Base-by-base conservation (phyloP, 768 basidiomycete species). In the Phanerodontia chrysosporium region DNA sequence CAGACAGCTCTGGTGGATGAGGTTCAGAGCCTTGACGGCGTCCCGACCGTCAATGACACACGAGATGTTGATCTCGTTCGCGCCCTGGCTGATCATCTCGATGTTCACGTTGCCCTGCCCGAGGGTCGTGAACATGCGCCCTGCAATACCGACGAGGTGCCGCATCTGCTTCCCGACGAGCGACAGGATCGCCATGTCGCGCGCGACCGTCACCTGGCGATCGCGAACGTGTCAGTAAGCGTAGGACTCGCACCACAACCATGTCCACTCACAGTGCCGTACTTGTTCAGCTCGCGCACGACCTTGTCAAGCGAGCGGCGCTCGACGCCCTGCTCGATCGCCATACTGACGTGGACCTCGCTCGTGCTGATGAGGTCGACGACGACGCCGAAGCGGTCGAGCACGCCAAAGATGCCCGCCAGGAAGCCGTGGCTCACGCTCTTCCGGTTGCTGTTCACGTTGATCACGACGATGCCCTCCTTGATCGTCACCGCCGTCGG, bases 401-500 rank as follows among this genome's bases (percentile, higher is more conserved):
- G 80, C 3, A 88, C 92, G 39, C 87, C 82, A 70, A 98, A 99
- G 55, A 97, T 95, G 30, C 91, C 83, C 1, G 97, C 97, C 27
- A 98, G 77, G 78, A 99, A 99, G 5, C 97, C 97, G 69, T 98
- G 97, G 46, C 89, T 91, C 54, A 98, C 91, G 68, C 91, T 96
- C 81, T 98, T 98, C 46, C 90, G 79, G 71, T 98, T 98, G 52
- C 93, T 95, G 70, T 94, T 88, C 39, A 99, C 88, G 77, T 98
- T 98, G 58, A 99, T 78, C 45, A 99, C 83, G 49, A 97, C 73
- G 65, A 98, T 96, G 67, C 82, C 81, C 67, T 98, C 96, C 69
- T 99, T 99, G 76, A 97, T 97, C 42, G 97, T 99, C 25, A 98
- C 95, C 0, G 97, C 97, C 0, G 95, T 96, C 5, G 95, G 93